Evolutionary conservation across 352 stramenopile genomes (phyloP), one percentile per base, ranked within the genome.

Genomic region (Phytophthora gonapodyides): DNA sequence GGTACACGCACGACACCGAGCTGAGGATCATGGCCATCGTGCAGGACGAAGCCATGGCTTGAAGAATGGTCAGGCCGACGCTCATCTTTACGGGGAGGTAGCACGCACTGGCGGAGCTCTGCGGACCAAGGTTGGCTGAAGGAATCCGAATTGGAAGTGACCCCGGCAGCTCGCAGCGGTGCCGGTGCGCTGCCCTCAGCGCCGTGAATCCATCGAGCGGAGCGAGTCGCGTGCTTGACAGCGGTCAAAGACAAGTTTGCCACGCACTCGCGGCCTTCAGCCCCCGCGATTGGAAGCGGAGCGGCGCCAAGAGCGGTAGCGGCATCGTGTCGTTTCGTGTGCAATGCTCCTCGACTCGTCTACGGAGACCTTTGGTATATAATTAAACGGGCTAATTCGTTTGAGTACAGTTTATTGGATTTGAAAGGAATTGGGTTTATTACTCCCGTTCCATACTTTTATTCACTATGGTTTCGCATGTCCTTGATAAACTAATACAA

Each of bases 21-120:
- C 52, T 47, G 16, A 82, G 60, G 30, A 80, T 70, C 24, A 67
- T 71, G 52, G 40, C 54, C n/a, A 78, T 50, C 19, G 72, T 73
- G 46, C 57, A 73, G 37, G 66, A 45, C 15, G 73, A 76, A 8
- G 69, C 62, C 56, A 78, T 27, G 2, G 61, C 41, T 61, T 81
- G 70, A 33, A 78, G 31, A 30, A 73, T 34, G 8, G 62, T 61
- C 48, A 70, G 27, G 43, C 48, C 56, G 35, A 61, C 41, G 36
- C 56, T 70, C 56, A 66, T 70, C 8, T 56, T 47, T 27, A 27
- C 24, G 24, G 24, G 61, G 33, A 19, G 13, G 36, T 11, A 30
- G 10, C 10, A 27, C 6, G 49, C 37, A 30, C 21, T 37, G 21
- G 15, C 11, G 16, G 10, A 34, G 21, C 33, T 35, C 27, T 66